Conservation (phyloP, 345 rosid genomes). For the Syzygium oleosum region DNA sequence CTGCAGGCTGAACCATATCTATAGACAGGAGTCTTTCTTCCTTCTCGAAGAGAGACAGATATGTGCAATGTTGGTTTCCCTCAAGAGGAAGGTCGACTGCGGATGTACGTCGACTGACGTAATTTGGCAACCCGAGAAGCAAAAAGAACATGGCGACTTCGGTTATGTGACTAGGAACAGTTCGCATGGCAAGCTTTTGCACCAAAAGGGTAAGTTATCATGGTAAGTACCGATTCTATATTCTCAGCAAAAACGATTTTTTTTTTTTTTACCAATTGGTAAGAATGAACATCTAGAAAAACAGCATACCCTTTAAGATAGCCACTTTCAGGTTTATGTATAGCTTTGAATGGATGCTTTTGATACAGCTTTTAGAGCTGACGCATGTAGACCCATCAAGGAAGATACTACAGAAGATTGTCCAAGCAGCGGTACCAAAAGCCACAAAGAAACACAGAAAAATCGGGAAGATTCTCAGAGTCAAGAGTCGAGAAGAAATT, state of each 20-base stretch:
- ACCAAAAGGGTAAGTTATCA: not conserved
- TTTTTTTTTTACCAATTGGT: not conserved
- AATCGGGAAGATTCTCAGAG: conserved; percentile 33
- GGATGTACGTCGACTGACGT: not conserved
- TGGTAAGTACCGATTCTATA: not conserved
- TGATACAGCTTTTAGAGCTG: conserved; percentile 15
- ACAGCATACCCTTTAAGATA: not conserved
- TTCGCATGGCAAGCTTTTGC: not conserved
- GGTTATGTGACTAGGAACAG: not conserved
- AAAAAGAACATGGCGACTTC: not conserved
- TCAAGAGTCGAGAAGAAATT: conserved; percentile 13
- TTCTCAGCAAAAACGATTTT: not conserved
- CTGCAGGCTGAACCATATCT: not conserved
- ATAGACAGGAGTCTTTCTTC: not conserved
- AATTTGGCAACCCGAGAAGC: not conserved
- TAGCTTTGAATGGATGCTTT: not conserved
- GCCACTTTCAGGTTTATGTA: not conserved
- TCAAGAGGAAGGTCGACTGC: too few species aligned
- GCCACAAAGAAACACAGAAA: conserved; percentile 24
- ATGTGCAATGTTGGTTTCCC: not conserved
- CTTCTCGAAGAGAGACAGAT: not conserved
- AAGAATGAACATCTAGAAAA: not conserved
- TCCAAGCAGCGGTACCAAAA: conserved; percentile 21
- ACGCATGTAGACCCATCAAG: conserved; percentile 36
- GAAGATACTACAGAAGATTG: conserved; percentile 34